These are phyloP conservation scores for Gossypium stocksii DNA, from an alignment of 345 rosid species.

Conservation along the genomic window DNA sequence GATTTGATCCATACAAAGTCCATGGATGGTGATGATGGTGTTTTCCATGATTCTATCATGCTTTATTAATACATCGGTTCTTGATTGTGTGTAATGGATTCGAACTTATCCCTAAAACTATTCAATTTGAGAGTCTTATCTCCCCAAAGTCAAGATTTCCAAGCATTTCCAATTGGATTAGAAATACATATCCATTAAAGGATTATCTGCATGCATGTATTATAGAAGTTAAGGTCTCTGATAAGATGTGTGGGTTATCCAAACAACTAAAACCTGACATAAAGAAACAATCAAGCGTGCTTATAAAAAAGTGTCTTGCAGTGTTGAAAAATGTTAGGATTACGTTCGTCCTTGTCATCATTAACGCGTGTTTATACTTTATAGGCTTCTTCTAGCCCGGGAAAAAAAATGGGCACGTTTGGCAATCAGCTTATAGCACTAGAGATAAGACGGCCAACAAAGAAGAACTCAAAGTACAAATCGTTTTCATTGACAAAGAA, in stretches of 20 bases:
- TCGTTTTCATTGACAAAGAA: background rate
- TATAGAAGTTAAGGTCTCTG: background rate
- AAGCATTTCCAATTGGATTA: background rate
- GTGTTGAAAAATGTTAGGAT: background rate
- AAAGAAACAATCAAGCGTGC: background rate
- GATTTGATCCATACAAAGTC: background rate
- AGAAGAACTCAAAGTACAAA: background rate
- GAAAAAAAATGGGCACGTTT: background rate
- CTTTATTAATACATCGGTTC: background rate
- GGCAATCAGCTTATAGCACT: background rate
- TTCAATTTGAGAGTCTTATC: background rate
- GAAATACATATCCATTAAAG: background rate
- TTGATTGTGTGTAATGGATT: background rate
- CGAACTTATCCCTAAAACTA: background rate
- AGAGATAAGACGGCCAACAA: background rate
- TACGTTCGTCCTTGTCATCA: constrained; percentile 2
- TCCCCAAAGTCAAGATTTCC: background rate
- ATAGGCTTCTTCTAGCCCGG: background rate
- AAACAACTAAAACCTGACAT: background rate
- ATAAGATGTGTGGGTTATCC: background rate
- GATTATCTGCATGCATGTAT: background rate
- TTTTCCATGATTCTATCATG: background rate
- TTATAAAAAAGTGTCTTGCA: background rate
- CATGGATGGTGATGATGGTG: background rate
- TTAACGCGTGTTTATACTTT: background rate